Evolutionary conservation across 805 yeast genomes (phyloP), one percentile per base, ranked within the genome.

Genomic region (Candida arabinofermentans): DNA sequence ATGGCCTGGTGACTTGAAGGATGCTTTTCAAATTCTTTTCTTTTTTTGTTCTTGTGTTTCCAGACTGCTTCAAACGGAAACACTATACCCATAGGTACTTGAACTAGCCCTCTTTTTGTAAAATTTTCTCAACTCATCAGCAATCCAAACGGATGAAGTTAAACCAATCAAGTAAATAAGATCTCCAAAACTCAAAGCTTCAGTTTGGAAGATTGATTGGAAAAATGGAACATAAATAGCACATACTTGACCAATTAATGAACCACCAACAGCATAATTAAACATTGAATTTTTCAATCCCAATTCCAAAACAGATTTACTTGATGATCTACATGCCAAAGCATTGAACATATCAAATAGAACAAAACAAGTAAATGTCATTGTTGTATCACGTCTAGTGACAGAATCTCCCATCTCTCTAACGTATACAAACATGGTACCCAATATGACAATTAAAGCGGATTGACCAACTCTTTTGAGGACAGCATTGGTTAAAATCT

Each of bases 331-430:
- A 64, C 97, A 91, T 13, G 96, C 72, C 50, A 93, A 70, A 0
- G 99, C 99, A 64, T 90, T 93, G 70, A 93, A 93, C 95, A 93
- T 86, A 64, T 93, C 99, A 58, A 82, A 93, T 42, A 91, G 71
- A 9, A 93, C 99, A 66, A 93, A 93, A 61, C 98, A 87, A 0
- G 98, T 93, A 59, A 93, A 93, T 0, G 99, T 91, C 99, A 93
- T 93, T 1, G 99, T 93, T 17, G 99, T 93, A 61, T 93, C 99
- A 66, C 99, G 83, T 12, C 91, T 83, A 2, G 97, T 89, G 42
- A 91, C 81, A 23, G 80, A 76, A 54, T 87, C 95, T 18, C 78
- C 74, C 95, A 91, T 88, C 64, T 91, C 97, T 47, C 78, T 75
- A 34, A 86, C 69, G 61, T 89, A 93, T 16, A 93, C 85, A 57